phyloP scores from a whole-genome alignment of 768 basidiomycete species.

The Naematelia encephala region DNA sequence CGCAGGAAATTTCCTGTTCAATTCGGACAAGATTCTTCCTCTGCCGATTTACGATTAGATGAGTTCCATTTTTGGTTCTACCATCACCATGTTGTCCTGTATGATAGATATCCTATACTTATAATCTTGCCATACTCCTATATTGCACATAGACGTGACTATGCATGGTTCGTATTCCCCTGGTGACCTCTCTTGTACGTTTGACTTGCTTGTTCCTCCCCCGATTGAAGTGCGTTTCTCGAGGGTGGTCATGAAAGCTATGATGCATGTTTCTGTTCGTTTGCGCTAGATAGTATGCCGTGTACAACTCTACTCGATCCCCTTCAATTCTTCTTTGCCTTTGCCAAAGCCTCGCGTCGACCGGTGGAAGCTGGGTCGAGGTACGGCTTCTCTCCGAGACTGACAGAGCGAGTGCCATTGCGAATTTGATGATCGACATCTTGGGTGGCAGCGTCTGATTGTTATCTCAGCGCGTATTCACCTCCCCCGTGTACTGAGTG shows the following conservation, averaged over 20 bases:
- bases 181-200: too few species aligned
- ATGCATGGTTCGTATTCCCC: too few species aligned
- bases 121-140: not conserved
- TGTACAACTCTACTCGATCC: too few species aligned
- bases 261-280: too few species aligned
- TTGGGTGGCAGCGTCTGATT: conserved; percentile 25
- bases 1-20: conserved; percentile 89
- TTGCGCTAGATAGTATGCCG: too few species aligned
- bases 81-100: too few species aligned
- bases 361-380: conserved; percentile 51
- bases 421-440: conserved; percentile 26
- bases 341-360: conserved; percentile 24
- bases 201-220: too few species aligned
- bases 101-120: not conserved
- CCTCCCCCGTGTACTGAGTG: not conserved
- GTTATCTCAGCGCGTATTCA: not conserved
- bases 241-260: too few species aligned
- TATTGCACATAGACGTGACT: too few species aligned
- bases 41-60: conserved; percentile 48
- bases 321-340: not conserved
- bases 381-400: conserved; percentile 59
- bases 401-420: conserved; percentile 58
- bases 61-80: not conserved
- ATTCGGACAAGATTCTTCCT: conserved; percentile 60
- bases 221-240: too few species aligned